Conservation (phyloP, 2,329 filamentous ascomycete genomes). For the Ophiostoma triangulosporum region DNA sequence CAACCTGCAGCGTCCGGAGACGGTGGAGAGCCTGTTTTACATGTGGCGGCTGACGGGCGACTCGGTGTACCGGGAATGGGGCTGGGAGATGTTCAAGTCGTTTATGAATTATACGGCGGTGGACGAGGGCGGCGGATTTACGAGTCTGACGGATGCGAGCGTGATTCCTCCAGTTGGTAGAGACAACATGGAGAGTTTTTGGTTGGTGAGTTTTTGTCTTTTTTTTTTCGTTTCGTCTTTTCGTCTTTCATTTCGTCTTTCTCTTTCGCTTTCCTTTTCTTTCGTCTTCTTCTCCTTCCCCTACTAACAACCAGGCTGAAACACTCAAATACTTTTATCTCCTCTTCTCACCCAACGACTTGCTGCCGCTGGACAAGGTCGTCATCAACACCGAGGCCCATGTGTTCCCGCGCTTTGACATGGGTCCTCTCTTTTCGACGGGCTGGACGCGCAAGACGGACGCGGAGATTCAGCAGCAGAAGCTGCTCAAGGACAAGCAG, state of each 20-base stretch:
- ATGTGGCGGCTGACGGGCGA: constrained; percentile 98
- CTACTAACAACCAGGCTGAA: constrained; percentile 45
- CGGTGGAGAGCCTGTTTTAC: constrained; percentile 91
- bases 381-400: constrained; percentile 97
- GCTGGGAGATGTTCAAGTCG: constrained; percentile 94
- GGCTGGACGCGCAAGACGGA: constrained; percentile 59
- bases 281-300: neutral
- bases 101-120: constrained; percentile 81
- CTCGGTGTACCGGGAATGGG: constrained; percentile 80
- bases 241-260: neutral
- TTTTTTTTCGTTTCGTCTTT: neutral
- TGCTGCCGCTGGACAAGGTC: constrained; percentile 72
- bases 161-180: constrained; percentile 51
- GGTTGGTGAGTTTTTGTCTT: constrained; percentile 42
- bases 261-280: neutral
- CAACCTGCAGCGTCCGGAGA: constrained; percentile 91
- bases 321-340: constrained; percentile 97
- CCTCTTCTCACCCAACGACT: constrained; percentile 70
- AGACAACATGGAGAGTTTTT: constrained; percentile 99
- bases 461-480: neutral
- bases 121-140: constrained; percentile 65
- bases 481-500: neutral
- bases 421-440: constrained; percentile 62
- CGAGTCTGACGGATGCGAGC: constrained; percentile 64
- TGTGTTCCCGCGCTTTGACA: constrained; percentile 73